Conservation (phyloP, 1,284 basidiomycete genomes). For the Sphagnurus paluster region DNA sequence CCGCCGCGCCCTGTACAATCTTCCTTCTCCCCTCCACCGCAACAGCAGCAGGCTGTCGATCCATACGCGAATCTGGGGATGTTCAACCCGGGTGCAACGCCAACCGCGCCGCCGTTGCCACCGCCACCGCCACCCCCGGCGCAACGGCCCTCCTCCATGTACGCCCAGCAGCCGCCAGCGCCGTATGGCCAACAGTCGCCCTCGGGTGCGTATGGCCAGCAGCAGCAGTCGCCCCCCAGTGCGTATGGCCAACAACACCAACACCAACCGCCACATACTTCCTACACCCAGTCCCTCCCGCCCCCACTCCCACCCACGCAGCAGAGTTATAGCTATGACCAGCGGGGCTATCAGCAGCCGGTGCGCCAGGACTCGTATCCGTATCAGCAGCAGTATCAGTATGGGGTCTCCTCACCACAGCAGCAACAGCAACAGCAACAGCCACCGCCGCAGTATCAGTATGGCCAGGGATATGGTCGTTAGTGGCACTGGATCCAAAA, state of each 20-base stretch:
- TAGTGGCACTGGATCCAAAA: constrained; percentile 12
- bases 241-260: background rate
- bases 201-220: constrained; percentile 14
- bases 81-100: constrained; percentile 31
- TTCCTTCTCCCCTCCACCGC: constrained; percentile 34
- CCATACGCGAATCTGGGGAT: constrained; percentile 55
- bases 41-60: constrained; percentile 34
- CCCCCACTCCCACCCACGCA: constrained; percentile 1
- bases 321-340: too few species aligned
- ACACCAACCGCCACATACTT: too few species aligned
- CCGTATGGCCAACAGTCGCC: constrained; percentile 20
- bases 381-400: constrained; percentile 23
- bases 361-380: constrained; percentile 15
- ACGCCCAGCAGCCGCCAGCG: constrained; percentile 11
- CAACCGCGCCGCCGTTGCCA: constrained; percentile 9
- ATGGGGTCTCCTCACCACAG: constrained; percentile 17
- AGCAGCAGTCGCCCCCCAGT: constrained; percentile 9
- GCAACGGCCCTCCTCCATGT: background rate
- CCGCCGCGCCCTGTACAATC: constrained; percentile 31
- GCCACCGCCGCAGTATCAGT: constrained; percentile 16
- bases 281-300: too few species aligned
- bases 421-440: constrained; percentile 10
- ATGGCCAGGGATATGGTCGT: constrained; percentile 24
- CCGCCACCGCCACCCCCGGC: constrained; percentile 15
- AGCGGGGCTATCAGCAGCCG: constrained; percentile 3